These are phyloP conservation scores for Prunus mongolica DNA, from an alignment of 306 rosid species.

Conservation along the genomic window DNA sequence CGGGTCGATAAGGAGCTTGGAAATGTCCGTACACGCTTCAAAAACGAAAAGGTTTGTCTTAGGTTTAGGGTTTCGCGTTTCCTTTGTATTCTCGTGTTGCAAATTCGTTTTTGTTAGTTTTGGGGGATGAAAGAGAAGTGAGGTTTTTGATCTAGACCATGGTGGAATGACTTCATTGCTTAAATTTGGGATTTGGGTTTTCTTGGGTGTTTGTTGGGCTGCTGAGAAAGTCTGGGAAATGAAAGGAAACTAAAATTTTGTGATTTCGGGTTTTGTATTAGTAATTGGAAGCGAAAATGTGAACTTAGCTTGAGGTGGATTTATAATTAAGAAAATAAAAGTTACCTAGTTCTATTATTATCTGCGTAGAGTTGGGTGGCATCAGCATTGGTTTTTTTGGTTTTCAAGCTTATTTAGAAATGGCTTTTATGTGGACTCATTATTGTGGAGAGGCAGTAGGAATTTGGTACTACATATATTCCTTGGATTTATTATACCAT, in stretches of 20 bases:
- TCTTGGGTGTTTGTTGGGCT: not conserved
- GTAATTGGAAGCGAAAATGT: not conserved
- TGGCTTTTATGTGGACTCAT: not conserved
- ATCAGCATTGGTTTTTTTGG: conserved; percentile 1
- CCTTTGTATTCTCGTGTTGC: not conserved
- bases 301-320: not conserved
- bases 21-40: conserved; percentile 95
- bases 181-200: conserved; percentile 12
- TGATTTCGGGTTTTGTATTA: not conserved
- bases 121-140: not conserved
- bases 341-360: not conserved
- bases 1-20: conserved; percentile 99
- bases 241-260: not conserved
- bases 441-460: not conserved
- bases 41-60: conserved; percentile 73
- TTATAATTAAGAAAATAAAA: not conserved
- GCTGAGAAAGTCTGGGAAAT: not conserved
- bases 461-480: not conserved
- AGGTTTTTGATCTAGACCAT: not conserved
- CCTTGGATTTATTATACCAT: not conserved
- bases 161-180: not conserved
- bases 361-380: conserved; percentile 9
- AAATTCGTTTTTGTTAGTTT: not conserved
- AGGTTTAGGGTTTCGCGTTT: not conserved
- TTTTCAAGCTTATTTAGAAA: not conserved